These are phyloP conservation scores for Bonia amplexicaulis DNA, from an alignment of 176 grass and related monocot genomes.

Conservation along the genomic window DNA sequence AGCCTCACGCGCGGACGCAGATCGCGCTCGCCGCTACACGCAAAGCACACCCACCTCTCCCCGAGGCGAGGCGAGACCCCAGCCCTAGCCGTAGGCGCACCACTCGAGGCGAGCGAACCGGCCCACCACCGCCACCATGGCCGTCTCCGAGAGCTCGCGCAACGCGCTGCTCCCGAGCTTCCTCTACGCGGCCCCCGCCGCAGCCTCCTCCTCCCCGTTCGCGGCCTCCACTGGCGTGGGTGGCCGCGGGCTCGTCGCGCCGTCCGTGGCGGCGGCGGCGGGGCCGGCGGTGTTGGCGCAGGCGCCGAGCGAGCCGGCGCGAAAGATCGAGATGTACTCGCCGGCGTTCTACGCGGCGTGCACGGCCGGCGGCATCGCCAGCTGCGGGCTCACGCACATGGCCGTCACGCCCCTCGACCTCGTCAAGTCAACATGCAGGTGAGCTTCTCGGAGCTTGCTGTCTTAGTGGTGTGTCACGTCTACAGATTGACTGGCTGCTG, in stretches of 20 bases:
- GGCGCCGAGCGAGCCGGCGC: constrained; percentile 32
- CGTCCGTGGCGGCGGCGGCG: neutral
- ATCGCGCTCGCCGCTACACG: constrained; percentile 1
- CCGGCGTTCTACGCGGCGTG: constrained; percentile 81
- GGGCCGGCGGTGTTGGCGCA: constrained; percentile 19
- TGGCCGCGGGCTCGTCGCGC: neutral
- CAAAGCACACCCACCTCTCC: neutral
- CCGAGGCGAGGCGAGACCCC: neutral
- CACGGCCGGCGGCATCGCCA: constrained; percentile 68
- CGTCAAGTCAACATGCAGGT: constrained; percentile 98
- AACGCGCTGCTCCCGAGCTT: constrained; percentile 46
- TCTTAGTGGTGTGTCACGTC: neutral
- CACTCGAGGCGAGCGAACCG: neutral
- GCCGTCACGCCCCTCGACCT: constrained; percentile 85
- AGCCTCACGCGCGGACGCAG: constrained; percentile 11
- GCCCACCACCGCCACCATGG: constrained; percentile 18
- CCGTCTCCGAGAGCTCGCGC: constrained; percentile 39
- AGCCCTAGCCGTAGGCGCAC: neutral
- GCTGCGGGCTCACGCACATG: constrained; percentile 89
- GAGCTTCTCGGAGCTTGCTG: neutral
- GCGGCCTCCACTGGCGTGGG: neutral
- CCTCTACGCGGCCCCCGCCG: constrained; percentile 32
- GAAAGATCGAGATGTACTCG: constrained; percentile 65
- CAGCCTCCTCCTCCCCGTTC: neutral
- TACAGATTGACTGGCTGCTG: no score